Evolutionary conservation across 2,329 filamentous ascomycete species (phyloP).

Genomic region (Monilinia fructigena): DNA sequence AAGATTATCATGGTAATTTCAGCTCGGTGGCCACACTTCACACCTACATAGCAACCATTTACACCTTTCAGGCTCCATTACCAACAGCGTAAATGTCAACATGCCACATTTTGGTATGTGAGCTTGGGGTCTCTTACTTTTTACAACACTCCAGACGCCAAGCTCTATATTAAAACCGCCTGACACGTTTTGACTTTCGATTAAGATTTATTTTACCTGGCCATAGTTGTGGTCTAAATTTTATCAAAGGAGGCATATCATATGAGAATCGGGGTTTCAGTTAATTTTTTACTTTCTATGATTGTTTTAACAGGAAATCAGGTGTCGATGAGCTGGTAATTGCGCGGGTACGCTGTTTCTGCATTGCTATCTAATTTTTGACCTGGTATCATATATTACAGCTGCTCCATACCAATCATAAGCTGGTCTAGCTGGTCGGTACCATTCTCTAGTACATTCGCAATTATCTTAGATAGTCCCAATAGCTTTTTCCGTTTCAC

Average conservation of each 20-base stretch:
- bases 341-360: conserved; percentile 18
- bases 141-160: neutral
- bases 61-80: conserved; percentile 20
- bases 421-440: conserved; percentile 35
- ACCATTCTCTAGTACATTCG: conserved; percentile 30
- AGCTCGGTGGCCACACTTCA: conserved; percentile 25
- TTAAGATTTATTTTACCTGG: conserved; percentile 16
- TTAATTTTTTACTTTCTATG: conserved; percentile 16
- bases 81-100: conserved; percentile 16
- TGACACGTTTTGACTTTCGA: conserved; percentile 16
- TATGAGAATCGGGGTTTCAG: neutral
- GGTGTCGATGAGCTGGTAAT: conserved; percentile 17
- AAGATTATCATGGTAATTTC: conserved; percentile 29
- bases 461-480: conserved; percentile 36
- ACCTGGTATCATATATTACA: conserved; percentile 43
- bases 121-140: conserved; percentile 19
- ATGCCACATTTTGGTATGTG: conserved; percentile 28
- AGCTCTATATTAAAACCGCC: neutral
- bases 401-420: conserved; percentile 52
- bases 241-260: conserved; percentile 15
- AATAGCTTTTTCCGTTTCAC: conserved; percentile 61
- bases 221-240: conserved; percentile 11
- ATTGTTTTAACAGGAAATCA: conserved; percentile 11
- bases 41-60: conserved; percentile 10
- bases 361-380: conserved; percentile 29